Percentiles rank a stretch among this genome's conserved stretches.
Conservation (phyloP, 2,329 filamentous ascomycete genomes). For the Monascus ruber region DNA sequence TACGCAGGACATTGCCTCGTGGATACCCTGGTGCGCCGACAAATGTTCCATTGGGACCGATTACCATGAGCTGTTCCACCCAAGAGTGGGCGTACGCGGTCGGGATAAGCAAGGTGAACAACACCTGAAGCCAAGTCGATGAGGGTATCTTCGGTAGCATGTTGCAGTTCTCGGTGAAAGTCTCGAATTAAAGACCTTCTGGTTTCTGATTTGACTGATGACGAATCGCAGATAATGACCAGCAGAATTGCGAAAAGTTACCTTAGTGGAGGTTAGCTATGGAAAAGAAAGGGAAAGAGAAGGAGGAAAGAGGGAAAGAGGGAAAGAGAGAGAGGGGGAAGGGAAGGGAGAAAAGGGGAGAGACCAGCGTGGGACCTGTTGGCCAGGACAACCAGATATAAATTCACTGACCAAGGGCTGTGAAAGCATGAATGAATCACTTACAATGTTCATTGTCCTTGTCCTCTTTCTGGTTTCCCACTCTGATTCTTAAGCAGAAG, state of each 20-base stretch:
- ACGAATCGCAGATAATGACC: background rate
- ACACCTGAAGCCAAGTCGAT: constrained; percentile 2
- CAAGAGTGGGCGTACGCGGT: constrained; percentile 56
- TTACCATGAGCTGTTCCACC: constrained; percentile 64
- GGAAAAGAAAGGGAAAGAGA: background rate
- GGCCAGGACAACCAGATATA: no score
- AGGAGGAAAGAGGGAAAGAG: no score
- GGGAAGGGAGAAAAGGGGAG: no score
- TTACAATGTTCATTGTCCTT: no score
- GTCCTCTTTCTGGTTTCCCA: no score
- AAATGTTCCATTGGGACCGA: constrained; percentile 64
- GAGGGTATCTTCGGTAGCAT: constrained; percentile 2
- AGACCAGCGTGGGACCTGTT: no score
- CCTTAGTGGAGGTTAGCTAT: background rate
- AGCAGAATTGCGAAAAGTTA: background rate
- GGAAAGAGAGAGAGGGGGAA: no score
- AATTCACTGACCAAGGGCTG: no score
- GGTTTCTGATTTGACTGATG: background rate
- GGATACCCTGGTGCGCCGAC: constrained; percentile 60
- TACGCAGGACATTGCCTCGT: constrained; percentile 57
- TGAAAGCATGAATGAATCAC: no score
- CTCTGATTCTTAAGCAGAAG: no score
- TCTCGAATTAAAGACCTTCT: constrained; percentile 1
- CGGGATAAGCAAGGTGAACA: constrained; percentile 17
- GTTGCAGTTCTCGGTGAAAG: constrained; percentile 1